These are phyloP conservation scores for Nadsonia starkeyi-henricii DNA, from an alignment of 1,139 yeast species.

Conservation along the genomic window DNA sequence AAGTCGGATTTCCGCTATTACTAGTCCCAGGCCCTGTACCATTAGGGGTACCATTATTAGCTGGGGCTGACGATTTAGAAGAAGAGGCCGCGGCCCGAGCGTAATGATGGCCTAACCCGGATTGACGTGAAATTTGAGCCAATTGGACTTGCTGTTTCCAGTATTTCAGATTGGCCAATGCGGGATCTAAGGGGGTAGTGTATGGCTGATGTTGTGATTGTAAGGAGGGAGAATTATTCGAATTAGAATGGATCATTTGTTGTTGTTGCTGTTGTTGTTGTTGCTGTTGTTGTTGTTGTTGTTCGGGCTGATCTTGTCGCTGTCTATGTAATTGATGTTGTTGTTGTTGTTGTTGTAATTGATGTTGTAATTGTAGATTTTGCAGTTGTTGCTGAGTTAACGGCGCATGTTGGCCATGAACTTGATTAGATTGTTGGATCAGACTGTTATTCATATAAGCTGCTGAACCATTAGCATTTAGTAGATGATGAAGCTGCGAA, in stretches of 20 bases:
- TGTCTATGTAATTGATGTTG: slow-evolving; percentile 16
- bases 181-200: not conserved
- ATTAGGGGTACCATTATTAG: slow-evolving; percentile 9
- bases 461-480: not conserved
- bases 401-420: not conserved
- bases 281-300: slow-evolving; percentile 19
- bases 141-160: slow-evolving; percentile 88
- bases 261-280: slow-evolving; percentile 17
- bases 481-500: slow-evolving; percentile 16
- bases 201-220: slow-evolving; percentile 9
- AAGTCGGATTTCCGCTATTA: slow-evolving; percentile 5
- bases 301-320: slow-evolving; percentile 19
- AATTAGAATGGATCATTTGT: slow-evolving; percentile 13
- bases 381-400: slow-evolving; percentile 19
- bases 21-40: too few species aligned
- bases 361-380: slow-evolving; percentile 18
- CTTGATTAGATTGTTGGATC: not conserved
- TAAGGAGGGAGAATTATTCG: slow-evolving; percentile 7
- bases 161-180: slow-evolving; percentile 36
- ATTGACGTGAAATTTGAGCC: slow-evolving; percentile 62
- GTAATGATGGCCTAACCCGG: slow-evolving; percentile 67
- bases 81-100: slow-evolving; percentile 87
- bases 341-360: slow-evolving; percentile 18
- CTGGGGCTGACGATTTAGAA: slow-evolving; percentile 26
- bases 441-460: not conserved